Conservation (phyloP, 495 filamentous ascomycete genomes). For the Neurospora tetraspora region DNA sequence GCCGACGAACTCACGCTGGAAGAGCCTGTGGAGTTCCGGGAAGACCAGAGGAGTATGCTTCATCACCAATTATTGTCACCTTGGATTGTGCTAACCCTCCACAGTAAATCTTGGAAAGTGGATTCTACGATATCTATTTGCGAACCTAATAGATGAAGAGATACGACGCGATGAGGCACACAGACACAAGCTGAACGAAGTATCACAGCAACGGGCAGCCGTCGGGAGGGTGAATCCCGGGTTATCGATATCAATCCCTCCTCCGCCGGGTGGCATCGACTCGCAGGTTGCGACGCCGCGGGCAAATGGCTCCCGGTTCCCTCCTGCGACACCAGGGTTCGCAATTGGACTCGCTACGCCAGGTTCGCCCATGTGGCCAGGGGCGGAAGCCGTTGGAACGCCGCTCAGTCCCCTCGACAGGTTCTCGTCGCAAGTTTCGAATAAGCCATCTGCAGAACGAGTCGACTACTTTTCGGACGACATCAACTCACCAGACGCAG, state of each 20-base stretch:
- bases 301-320: constrained; percentile 47
- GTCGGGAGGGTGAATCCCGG: constrained; percentile 48
- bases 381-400: constrained; percentile 25
- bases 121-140: constrained; percentile 89
- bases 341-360: constrained; percentile 76
- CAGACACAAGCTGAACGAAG: constrained; percentile 54
- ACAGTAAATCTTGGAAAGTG: constrained; percentile 90
- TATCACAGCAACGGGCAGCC: constrained; percentile 45
- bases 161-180: constrained; percentile 68
- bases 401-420: constrained; percentile 33
- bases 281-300: constrained; percentile 50
- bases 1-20: constrained; percentile 72
- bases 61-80: neutral
- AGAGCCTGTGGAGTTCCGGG: constrained; percentile 67
- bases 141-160: constrained; percentile 80
- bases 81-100: constrained; percentile 2
- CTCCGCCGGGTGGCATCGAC: constrained; percentile 32
- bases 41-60: constrained; percentile 85
- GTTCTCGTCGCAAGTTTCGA: constrained; percentile 15
- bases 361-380: constrained; percentile 23
- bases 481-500: constrained; percentile 29
- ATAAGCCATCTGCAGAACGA: constrained; percentile 30
- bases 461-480: constrained; percentile 38
- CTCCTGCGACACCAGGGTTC: constrained; percentile 59
- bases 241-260: constrained; percentile 58